These are phyloP conservation scores for Colletotrichum musicola DNA, from an alignment of 2,329 filamentous ascomycete species.

Conservation along the genomic window DNA sequence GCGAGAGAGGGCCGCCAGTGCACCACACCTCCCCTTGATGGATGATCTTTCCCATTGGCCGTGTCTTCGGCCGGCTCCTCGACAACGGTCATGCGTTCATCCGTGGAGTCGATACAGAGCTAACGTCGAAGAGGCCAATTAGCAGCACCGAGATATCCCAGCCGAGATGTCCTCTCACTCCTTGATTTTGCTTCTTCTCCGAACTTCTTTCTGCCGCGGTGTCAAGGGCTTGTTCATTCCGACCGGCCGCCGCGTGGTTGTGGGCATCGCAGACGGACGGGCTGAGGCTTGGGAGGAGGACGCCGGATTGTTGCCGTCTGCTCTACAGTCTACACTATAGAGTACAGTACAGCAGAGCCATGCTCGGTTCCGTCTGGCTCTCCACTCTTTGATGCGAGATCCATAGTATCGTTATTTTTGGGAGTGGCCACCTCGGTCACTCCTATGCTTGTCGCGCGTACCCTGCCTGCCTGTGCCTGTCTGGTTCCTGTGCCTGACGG, in stretches of 20 bases:
- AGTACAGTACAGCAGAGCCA: not conserved
- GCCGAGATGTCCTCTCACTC: constrained; percentile 51
- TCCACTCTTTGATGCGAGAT: constrained; percentile 19
- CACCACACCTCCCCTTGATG: constrained; percentile 31
- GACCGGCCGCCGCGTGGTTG: constrained; percentile 2
- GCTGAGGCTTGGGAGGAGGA: not conserved
- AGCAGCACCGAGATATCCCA: constrained; percentile 52
- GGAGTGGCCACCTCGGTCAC: constrained; percentile 8
- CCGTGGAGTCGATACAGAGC: constrained; percentile 59
- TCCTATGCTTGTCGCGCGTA: constrained; percentile 13
- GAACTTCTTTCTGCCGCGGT: constrained; percentile 12
- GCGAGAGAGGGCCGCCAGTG: not conserved
- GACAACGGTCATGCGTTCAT: constrained; percentile 66
- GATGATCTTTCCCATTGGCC: constrained; percentile 37
- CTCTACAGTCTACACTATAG: not conserved
- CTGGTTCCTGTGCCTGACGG: not conserved
- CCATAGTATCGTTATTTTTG: constrained; percentile 18
- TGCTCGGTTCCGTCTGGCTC: not conserved
- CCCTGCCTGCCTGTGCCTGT: constrained; percentile 1
- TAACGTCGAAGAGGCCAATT: constrained; percentile 60
- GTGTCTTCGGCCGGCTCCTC: constrained; percentile 42
- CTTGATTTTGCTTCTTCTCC: constrained; percentile 49
- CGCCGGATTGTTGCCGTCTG: constrained; percentile 6
- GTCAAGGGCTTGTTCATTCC: constrained; percentile 14
- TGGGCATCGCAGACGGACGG: not conserved